Percentiles rank a stretch among this genome's conserved stretches.
These are phyloP conservation scores for Litsea cubeba DNA, from an alignment of 164 flowering plant genomes.

Conservation along the genomic window DNA sequence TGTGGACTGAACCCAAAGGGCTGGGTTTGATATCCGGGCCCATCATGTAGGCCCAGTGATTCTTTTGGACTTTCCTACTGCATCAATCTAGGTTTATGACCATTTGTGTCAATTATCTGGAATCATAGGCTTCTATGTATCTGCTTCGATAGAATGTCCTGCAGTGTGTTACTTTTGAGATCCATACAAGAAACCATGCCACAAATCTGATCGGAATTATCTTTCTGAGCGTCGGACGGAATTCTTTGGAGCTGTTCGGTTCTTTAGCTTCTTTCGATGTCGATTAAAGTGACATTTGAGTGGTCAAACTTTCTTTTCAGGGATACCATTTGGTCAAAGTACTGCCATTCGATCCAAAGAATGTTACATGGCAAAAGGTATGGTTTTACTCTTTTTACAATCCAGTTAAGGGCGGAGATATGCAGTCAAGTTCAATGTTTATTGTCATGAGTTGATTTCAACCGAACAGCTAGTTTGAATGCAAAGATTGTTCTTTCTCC, in stretches of 20 bases:
- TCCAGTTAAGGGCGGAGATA: background rate
- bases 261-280: slow-evolving; percentile 15
- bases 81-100: background rate
- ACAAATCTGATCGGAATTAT: background rate
- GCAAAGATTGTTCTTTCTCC: background rate
- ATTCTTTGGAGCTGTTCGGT: slow-evolving; percentile 5
- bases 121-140: background rate
- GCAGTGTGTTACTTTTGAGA: background rate
- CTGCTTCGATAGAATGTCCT: background rate
- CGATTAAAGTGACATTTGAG: slow-evolving; percentile 28
- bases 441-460: background rate
- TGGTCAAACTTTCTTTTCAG: slow-evolving; percentile 56
- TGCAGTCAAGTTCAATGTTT: background rate
- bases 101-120: background rate
- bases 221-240: background rate
- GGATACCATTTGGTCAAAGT: slow-evolving; percentile 59
- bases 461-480: background rate
- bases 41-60: no score
- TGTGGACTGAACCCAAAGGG: no score
- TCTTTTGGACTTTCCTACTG: no score
- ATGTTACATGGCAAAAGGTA: slow-evolving; percentile 80
- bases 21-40: no score
- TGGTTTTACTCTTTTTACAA: slow-evolving; percentile 11
- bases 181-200: background rate
- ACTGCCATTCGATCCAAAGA: slow-evolving; percentile 54